Percentiles rank a stretch among this genome's conserved stretches.
Evolutionary conservation across 2,329 filamentous ascomycete species (phyloP).

Genomic region (Fusarium irregulare): DNA sequence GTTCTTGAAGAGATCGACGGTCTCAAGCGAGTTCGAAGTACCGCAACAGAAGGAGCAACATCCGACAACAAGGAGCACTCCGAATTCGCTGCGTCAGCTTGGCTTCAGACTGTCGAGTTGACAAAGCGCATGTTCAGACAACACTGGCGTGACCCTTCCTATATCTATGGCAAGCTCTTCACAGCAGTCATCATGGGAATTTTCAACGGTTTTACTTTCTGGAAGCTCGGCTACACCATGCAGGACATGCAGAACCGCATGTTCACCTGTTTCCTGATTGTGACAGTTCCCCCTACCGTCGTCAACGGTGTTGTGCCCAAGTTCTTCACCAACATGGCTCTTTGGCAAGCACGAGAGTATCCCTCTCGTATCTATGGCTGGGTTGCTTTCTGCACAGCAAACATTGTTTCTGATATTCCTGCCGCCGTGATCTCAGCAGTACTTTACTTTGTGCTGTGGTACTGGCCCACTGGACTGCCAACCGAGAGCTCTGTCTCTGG

Average conservation of each 20-base stretch:
- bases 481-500: constrained; percentile 72
- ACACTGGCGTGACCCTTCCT: constrained; percentile 81
- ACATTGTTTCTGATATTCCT: constrained; percentile 79
- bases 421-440: constrained; percentile 71
- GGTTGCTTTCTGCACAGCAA: constrained; percentile 79
- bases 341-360: constrained; percentile 80
- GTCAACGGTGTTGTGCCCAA: constrained; percentile 82
- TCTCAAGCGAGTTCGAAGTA: constrained; percentile 36
- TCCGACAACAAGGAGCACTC: constrained; percentile 37
- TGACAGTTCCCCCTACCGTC: constrained; percentile 73
- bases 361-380: constrained; percentile 82
- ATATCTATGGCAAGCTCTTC: constrained; percentile 82
- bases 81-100: constrained; percentile 75
- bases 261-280: constrained; percentile 76
- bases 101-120: constrained; percentile 71
- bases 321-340: constrained; percentile 77
- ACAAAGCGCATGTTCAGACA: constrained; percentile 77
- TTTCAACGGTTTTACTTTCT: constrained; percentile 86
- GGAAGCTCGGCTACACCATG: constrained; percentile 71
- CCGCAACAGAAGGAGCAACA: constrained; percentile 24
- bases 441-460: constrained; percentile 81
- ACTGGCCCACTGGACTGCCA: constrained; percentile 78
- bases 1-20: constrained; percentile 70
- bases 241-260: constrained; percentile 80
- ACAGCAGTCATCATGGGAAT: constrained; percentile 76